Conservation (phyloP, 202 grass and related monocot species). For the Setaria viridis region DNA sequence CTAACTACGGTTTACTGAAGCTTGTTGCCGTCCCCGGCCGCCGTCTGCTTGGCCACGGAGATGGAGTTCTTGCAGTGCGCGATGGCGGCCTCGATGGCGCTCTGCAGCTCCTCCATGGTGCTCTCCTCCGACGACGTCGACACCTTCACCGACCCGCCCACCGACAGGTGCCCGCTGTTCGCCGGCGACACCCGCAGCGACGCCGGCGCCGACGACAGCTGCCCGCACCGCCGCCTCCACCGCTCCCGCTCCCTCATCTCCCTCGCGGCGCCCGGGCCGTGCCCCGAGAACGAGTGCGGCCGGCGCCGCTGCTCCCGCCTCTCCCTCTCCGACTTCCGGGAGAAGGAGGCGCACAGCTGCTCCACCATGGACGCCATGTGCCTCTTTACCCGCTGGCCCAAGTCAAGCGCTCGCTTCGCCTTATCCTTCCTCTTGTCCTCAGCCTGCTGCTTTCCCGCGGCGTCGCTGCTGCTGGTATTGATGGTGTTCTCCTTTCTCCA, state of each 20-base stretch:
- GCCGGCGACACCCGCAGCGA: constrained; percentile 77
- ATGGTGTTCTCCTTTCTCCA: constrained; percentile 49
- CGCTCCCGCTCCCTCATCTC: constrained; percentile 52
- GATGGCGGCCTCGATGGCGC: constrained; percentile 96
- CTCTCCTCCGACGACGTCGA: constrained; percentile 82
- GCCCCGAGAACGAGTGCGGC: constrained; percentile 75
- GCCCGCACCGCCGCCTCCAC: constrained; percentile 46
- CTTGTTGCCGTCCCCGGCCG: constrained; percentile 1
- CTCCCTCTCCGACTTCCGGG: constrained; percentile 53
- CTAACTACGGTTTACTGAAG: constrained; percentile 51
- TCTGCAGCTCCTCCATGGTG: constrained; percentile 98
- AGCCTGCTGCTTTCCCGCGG: constrained; percentile 6
- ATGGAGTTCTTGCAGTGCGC: constrained; percentile 99
- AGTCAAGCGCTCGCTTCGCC: constrained; percentile 60
- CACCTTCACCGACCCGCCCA: constrained; percentile 65
- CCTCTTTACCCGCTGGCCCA: constrained; percentile 73
- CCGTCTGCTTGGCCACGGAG: constrained; percentile 32
- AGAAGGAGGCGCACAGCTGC: constrained; percentile 66
- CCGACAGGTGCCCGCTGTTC: constrained; percentile 88
- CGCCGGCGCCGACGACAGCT: constrained; percentile 76
- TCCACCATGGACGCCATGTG: constrained; percentile 74
- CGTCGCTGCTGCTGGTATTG: neutral
- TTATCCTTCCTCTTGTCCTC: constrained; percentile 54
- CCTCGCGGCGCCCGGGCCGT: constrained; percentile 4
- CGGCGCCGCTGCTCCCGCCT: constrained; percentile 52